These are phyloP conservation scores for Venturia effusa DNA, from an alignment of 2,329 filamentous ascomycete species.

Conservation along the genomic window DNA sequence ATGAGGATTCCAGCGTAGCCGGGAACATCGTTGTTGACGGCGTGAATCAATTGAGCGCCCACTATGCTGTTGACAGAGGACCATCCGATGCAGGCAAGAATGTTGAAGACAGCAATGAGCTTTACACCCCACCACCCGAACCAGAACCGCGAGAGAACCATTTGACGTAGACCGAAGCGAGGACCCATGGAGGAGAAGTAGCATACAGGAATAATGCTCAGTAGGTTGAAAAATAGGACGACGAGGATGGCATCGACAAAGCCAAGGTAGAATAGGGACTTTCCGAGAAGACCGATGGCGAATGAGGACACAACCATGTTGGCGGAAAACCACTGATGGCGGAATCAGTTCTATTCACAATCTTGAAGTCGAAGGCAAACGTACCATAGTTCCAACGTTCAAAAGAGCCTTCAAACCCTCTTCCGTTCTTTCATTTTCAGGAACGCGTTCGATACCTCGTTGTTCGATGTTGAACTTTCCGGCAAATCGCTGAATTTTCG, in stretches of 20 bases:
- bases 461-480: slow-evolving; percentile 59
- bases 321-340: slow-evolving; percentile 57
- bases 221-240: slow-evolving; percentile 64
- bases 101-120: slow-evolving; percentile 53
- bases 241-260: slow-evolving; percentile 63
- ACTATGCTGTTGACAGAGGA: slow-evolving; percentile 70
- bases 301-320: slow-evolving; percentile 72
- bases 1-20: slow-evolving; percentile 66
- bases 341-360: background rate
- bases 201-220: slow-evolving; percentile 61
- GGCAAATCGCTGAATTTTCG: slow-evolving; percentile 51
- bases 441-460: slow-evolving; percentile 65
- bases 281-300: slow-evolving; percentile 61
- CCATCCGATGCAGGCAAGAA: slow-evolving; percentile 64
- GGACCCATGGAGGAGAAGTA: slow-evolving; percentile 73
- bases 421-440: slow-evolving; percentile 57
- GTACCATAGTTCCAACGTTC: slow-evolving; percentile 62
- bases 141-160: slow-evolving; percentile 69
- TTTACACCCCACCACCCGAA: slow-evolving; percentile 51
- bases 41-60: slow-evolving; percentile 64
- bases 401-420: slow-evolving; percentile 40
- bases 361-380: slow-evolving; percentile 18
- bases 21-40: slow-evolving; percentile 58
- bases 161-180: slow-evolving; percentile 63
- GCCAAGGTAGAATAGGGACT: slow-evolving; percentile 58